Percentiles rank a stretch among this genome's conserved stretches.
These are phyloP conservation scores for Emmonsiellopsis sp. DNA, from an alignment of 2,329 filamentous ascomycete genomes.

Conservation along the genomic window DNA sequence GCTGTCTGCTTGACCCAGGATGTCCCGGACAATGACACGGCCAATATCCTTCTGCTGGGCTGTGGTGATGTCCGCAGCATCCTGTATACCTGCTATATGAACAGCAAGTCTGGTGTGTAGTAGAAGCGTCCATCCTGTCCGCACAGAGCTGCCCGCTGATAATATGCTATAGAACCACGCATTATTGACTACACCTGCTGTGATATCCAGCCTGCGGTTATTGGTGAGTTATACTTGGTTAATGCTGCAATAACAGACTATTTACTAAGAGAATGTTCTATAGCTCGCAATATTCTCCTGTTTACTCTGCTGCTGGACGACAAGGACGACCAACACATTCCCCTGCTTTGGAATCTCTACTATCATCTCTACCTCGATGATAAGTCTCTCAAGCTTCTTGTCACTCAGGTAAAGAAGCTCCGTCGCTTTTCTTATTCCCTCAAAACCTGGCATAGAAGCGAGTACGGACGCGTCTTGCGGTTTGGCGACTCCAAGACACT, in stretches of 20 bases:
- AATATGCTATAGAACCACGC: slow-evolving; percentile 12
- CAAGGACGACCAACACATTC: slow-evolving; percentile 14
- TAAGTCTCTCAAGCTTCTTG: slow-evolving; percentile 28
- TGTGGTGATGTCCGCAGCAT: slow-evolving; percentile 51
- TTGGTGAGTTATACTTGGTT: slow-evolving; percentile 32
- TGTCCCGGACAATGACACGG: slow-evolving; percentile 43
- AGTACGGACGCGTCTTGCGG: slow-evolving; percentile 38
- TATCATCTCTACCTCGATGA: slow-evolving; percentile 44
- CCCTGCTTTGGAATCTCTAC: slow-evolving; percentile 46
- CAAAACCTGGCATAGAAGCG: slow-evolving; percentile 36
- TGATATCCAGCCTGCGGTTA: slow-evolving; percentile 42
- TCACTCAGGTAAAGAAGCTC: slow-evolving; percentile 39
- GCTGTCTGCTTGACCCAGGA: slow-evolving; percentile 42
- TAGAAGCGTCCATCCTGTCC: background rate
- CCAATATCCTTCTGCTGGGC: slow-evolving; percentile 45
- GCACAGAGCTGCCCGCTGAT: background rate
- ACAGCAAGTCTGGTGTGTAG: background rate
- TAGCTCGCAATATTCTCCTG: slow-evolving; percentile 49
- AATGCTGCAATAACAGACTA: background rate
- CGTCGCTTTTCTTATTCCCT: slow-evolving; percentile 28
- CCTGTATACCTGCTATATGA: slow-evolving; percentile 42
- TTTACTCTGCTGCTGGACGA: slow-evolving; percentile 44
- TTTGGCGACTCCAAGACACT: slow-evolving; percentile 45
- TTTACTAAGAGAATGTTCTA: background rate
- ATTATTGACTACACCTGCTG: slow-evolving; percentile 50